Evolutionary conservation across 1,284 basidiomycete genomes (phyloP).

Genomic region (Sanguinoderma infundibulare): DNA sequence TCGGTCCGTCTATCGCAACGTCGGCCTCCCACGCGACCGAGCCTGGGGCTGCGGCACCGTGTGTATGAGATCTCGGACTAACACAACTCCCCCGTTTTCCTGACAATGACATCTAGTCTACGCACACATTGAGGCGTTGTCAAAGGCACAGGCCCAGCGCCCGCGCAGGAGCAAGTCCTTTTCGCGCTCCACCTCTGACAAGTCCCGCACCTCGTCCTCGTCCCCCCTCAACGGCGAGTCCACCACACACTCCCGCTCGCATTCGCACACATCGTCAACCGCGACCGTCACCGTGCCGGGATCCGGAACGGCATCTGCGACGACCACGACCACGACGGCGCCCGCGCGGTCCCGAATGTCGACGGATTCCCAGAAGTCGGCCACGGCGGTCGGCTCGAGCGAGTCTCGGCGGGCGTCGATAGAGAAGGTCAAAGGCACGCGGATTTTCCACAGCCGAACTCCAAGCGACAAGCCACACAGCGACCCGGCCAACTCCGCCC

Average conservation of each 20-base stretch:
- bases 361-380: slow-evolving; percentile 41
- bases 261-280: not conserved
- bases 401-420: slow-evolving; percentile 52
- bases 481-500: slow-evolving; percentile 22
- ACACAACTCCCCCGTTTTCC: not conserved
- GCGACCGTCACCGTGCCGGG: not conserved
- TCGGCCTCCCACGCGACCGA: not conserved
- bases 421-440: slow-evolving; percentile 62
- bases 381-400: slow-evolving; percentile 24
- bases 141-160: slow-evolving; percentile 54
- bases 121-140: slow-evolving; percentile 74
- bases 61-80: not conserved
- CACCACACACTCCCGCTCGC: not conserved
- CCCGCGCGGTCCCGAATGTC: slow-evolving; percentile 41
- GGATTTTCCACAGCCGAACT: slow-evolving; percentile 51
- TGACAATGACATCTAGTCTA: slow-evolving; percentile 59
- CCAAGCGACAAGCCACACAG: slow-evolving; percentile 34
- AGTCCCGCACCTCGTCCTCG: slow-evolving; percentile 27
- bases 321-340: not conserved
- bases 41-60: not conserved
- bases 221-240: slow-evolving; percentile 24
- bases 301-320: not conserved
- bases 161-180: slow-evolving; percentile 73
- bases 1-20: slow-evolving; percentile 4
- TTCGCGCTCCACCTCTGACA: slow-evolving; percentile 46